A percentile compares a stretch with the other conserved stretches of the same genome.
These are phyloP conservation scores for Venturiaceae sp. DNA, from an alignment of 2,329 filamentous ascomycete genomes.

Conservation along the genomic window DNA sequence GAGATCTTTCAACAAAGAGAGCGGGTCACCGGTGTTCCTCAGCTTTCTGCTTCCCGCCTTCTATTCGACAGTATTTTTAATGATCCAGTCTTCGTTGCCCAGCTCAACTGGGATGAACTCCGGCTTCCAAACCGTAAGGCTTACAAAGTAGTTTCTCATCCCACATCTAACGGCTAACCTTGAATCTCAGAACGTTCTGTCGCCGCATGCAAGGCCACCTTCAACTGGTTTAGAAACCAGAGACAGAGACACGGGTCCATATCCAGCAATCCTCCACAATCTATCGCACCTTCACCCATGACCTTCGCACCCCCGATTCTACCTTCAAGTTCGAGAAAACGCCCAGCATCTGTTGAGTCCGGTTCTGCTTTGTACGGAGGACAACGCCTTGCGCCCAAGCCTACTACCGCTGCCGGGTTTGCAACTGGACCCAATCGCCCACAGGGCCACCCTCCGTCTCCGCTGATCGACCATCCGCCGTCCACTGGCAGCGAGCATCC, in stretches of 20 bases:
- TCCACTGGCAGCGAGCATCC: background rate
- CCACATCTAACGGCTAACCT: background rate
- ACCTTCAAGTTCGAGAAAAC: background rate
- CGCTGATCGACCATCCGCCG: slow-evolving; percentile 3
- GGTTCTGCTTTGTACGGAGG: background rate
- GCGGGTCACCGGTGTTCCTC: background rate
- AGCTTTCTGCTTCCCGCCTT: background rate
- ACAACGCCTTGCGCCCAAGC: slow-evolving; percentile 3
- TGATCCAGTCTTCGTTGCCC: background rate
- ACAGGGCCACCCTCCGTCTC: background rate
- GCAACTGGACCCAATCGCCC: background rate
- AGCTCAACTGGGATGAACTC: slow-evolving; percentile 6
- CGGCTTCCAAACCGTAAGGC: background rate
- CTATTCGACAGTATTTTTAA: background rate
- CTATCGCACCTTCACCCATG: background rate
- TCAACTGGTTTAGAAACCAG: background rate
- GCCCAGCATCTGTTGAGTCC: background rate
- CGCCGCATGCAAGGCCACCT: background rate
- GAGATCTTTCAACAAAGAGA: slow-evolving; percentile 7
- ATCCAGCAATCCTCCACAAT: background rate
- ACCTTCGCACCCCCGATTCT: background rate
- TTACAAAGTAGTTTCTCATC: background rate
- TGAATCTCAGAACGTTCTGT: background rate
- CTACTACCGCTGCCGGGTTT: background rate
- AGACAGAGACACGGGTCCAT: background rate